Base-by-base conservation (phyloP, 1,139 yeast species). In the Geotrichum reessii region DNA sequence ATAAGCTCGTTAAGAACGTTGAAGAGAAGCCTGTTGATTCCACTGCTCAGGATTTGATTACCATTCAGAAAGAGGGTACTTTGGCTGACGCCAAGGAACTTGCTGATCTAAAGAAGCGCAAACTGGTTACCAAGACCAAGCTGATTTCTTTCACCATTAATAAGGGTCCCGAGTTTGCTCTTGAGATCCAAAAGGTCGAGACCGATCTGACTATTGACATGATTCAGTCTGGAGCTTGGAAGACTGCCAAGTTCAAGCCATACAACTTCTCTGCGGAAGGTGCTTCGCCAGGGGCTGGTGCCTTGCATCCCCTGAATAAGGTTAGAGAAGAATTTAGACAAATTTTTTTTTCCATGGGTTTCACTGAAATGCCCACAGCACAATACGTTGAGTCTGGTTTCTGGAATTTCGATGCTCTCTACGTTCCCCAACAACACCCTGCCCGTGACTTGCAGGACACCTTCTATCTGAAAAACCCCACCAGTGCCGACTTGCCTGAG, bases 371-470 rank as follows among this genome's bases (percentile, higher is more conserved):
- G 99, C 97, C 99, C 62, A 87, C 99, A 22, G 92, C 92, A 73
- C 97, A 92, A 75, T 93, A 91, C 72, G 99, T 95, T 58, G 99
- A 93, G 72, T 82, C 95, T 28, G 98, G 99, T 11, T 93, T 95
- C 84, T 93, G 99, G 99, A 93, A 95, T 76, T 93, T 93, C 71
- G 99, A 93, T 74, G 83, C 99, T 3, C 81, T 93, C 69, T 93
- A 78, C 70, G 99, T 93, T 58, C 99, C 99, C 59, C 99, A 93
- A 78, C 98, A 93, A 77, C 99, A 93, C 77, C 99, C 99, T 37
- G 99, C 99, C 53, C 87, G 99, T 79, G 99, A 93, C 73, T 81
- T 93, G 73, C 99, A 93, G 76, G 99, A 93, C 75, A 93, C 99
- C 60, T 93, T 93, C 78, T 93, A 93, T 77, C 81, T 95, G 76